Percentiles rank a stretch among this genome's conserved stretches.
phyloP scores from a whole-genome alignment of 2,329 filamentous ascomycete species.

The Botrytis aclada region DNA sequence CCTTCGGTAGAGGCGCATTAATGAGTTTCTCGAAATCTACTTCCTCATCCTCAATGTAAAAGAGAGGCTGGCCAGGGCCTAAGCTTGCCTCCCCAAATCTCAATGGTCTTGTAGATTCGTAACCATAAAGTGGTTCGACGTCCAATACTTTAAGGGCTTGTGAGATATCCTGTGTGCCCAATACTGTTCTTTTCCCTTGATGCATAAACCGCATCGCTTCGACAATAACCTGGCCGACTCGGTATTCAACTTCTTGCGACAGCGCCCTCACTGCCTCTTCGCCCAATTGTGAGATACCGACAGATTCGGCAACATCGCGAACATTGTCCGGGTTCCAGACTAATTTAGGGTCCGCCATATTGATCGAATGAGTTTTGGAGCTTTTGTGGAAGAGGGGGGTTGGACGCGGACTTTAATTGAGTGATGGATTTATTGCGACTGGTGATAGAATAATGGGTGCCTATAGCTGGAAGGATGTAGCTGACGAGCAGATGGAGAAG shows the following conservation, averaged over 20 bases:
- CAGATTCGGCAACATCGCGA: conserved; percentile 91
- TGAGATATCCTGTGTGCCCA: conserved; percentile 86
- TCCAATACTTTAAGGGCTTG: conserved; percentile 83
- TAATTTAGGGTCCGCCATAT: conserved; percentile 41
- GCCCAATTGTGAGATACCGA: conserved; percentile 76
- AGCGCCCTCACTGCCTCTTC: conserved; percentile 86
- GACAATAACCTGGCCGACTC: conserved; percentile 87
- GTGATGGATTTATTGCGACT: background rate
- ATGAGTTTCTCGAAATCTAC: conserved; percentile 99
- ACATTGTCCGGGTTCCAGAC: conserved; percentile 98
- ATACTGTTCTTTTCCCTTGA: conserved; percentile 76
- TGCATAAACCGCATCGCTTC: conserved; percentile 97
- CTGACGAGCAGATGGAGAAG: background rate
- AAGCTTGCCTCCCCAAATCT: conserved; percentile 91
- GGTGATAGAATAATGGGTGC: no score
- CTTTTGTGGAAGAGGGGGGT: background rate
- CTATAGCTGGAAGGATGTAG: background rate
- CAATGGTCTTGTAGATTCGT: conserved; percentile 85
- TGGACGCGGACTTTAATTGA: background rate
- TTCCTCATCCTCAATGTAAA: conserved; percentile 97
- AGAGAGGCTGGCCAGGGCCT: conserved; percentile 89
- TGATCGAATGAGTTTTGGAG: background rate
- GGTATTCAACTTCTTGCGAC: conserved; percentile 92
- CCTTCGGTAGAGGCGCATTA: conserved; percentile 91
- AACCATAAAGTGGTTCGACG: conserved; percentile 93